Base-by-base conservation (phyloP, 768 basidiomycete species). In the Naganishia kalamii region DNA sequence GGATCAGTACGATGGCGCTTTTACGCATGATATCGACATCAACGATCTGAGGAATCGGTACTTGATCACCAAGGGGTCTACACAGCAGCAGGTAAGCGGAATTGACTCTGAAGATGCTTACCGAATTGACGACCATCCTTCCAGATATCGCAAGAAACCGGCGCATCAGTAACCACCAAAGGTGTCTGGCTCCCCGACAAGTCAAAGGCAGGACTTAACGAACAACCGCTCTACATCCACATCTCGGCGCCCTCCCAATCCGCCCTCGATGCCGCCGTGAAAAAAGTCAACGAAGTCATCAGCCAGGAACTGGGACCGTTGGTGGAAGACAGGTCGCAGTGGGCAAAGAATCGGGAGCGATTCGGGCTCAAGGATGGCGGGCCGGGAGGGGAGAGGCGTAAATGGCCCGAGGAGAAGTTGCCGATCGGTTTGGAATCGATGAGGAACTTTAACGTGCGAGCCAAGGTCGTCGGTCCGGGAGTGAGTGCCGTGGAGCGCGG, bases 391-490 rank as follows among this genome's bases (percentile, higher is more conserved):
- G 66, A 65, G 51, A 72, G 76, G 48, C 83, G 90, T 62, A 96
- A 94, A 85, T 98, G 94, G 94, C 92, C 93, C 1, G 94, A 98
- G 77, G 92, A 93, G 79, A 97, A 96, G 78, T 80, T 97, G 10
- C 87, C 86, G 0, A 90, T 99, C 43, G 87, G 86, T 3, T 76
- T 99, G 60, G 93, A 98, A 17, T 87, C 86, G 60, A 85, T 98
- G 71, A 84, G 94, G 57, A 97, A 97, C 79, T 99, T 99, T 80
- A 97, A 99, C 77, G 87, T 99, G 54, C 83, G 94, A 63, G 94
- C 94, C 25, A 99, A 99, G 78, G 92, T 97, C 21, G 94, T 98
- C 30, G 94, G 94, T 15, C 94, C 94, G 13, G 86, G 85, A 68
- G 92, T 92, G 77, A 65, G 85, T 82, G 12, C 25, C 0, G 29